Base-by-base conservation (phyloP, 2,329 filamentous ascomycete genomes). In the Ampelomyces quisqualis region DNA sequence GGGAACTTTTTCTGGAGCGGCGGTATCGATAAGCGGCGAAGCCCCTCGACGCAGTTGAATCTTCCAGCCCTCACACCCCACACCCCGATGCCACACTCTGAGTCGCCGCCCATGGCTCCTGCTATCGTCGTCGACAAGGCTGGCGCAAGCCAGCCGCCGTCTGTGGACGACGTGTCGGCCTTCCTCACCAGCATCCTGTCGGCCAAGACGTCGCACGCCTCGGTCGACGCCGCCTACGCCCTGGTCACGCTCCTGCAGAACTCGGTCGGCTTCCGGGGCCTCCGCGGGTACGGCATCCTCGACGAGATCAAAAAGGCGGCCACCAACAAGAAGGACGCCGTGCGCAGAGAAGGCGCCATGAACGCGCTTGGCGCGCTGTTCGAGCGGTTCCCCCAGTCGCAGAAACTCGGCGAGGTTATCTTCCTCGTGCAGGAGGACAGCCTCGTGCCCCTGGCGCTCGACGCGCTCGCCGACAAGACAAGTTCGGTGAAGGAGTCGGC, bases 331-430 rank as follows among this genome's bases (percentile, higher is more conserved):
- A 98, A 98, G 78, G 90, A 84, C 70, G 86, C 85, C 11, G 78
- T 85, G 26, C 82, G 81, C 57, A 81, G 91, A 58, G 93, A 98
- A 73, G 89, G 90, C 62, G 86, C 90, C 53, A 94, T 97, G 82
- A 94, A 96, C 69, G 85, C 95, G 28, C 79, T 97, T 17, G 93
- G 94, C 42, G 91, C 94, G 39, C 76, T 98, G 32, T 91, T 97
- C 60, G 93, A 98, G 76, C 84, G 86, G 27, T 86, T 97, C 63
- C 88, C 90, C 31, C 75, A 82, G 32, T 80, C 83, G 53, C 85
- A 93, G 64, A 85, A 82, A 38, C 72, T 89, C 51, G 88, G 82
- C 68, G 90, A 97, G 72, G 81, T 88, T 35, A 73, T 90, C 30
- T 85, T 98, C 53, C 73, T 96, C 13, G 69, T 90, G n/a, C 82